Percentiles rank a stretch among this genome's conserved stretches.
Evolutionary conservation across 116 monocot species (phyloP).

Genomic region (Zostera marina): DNA sequence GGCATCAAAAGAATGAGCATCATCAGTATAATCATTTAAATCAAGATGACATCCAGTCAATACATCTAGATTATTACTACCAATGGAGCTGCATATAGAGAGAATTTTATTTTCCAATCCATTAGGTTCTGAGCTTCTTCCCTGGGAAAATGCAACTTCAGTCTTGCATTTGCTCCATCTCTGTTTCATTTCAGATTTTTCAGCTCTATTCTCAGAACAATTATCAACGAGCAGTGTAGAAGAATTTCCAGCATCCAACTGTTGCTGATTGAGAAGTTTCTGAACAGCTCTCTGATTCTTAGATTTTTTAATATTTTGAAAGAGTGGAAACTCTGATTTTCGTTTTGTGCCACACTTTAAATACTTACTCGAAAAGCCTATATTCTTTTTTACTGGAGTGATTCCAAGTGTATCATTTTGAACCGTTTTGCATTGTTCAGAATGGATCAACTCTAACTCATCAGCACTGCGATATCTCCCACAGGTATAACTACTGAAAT

Average conservation of each 20-base stretch:
- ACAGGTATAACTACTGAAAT: not conserved
- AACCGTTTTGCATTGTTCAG: too few species aligned
- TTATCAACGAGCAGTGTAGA: not conserved
- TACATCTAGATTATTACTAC: constrained; percentile 17
- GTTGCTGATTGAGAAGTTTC: constrained; percentile 11
- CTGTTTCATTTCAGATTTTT: constrained; percentile 6
- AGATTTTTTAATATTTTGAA: constrained; percentile 3
- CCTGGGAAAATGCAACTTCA: constrained; percentile 3
- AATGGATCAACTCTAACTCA: not conserved
- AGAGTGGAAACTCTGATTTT: not conserved
- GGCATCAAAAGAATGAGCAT: constrained; percentile 17
- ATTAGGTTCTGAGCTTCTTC: constrained; percentile 11
- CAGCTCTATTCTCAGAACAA: constrained; percentile 27
- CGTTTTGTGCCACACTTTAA: constrained; percentile 5
- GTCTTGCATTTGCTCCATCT: constrained; percentile 4
- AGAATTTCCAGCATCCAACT: constrained; percentile 25
- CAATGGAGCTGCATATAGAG: constrained; percentile 63
- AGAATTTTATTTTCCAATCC: constrained; percentile 23
- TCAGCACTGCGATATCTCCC: not conserved
- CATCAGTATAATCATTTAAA: constrained; percentile 16
- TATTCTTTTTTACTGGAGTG: not conserved
- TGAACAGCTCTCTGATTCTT: constrained; percentile 13
- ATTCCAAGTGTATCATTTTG: not conserved
- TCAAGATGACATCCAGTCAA: constrained; percentile 3
- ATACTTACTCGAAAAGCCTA: not conserved